phyloP scores from a whole-genome alignment of 352 stramenopile genomes.

The Pythium plurisporium region DNA sequence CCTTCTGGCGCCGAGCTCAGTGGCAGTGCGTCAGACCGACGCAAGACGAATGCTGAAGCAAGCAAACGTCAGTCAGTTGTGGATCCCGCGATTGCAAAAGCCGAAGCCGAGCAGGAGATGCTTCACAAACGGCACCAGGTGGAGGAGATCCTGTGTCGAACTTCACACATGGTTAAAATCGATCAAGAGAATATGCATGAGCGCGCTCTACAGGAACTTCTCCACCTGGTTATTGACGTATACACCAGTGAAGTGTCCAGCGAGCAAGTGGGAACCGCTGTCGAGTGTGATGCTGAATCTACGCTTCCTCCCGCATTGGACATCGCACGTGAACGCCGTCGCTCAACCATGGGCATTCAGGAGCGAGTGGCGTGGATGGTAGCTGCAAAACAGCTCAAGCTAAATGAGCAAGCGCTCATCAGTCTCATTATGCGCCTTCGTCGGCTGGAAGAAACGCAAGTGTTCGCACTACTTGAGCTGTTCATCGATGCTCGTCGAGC shows the following conservation, averaged over 20 bases:
- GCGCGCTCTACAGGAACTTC: constrained; percentile 5
- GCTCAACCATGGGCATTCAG: background rate
- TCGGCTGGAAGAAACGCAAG: background rate
- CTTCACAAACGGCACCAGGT: constrained; percentile 3
- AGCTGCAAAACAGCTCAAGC: constrained; percentile 3
- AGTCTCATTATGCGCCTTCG: background rate
- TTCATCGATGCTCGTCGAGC: background rate
- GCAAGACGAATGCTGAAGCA: background rate
- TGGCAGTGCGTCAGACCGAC: background rate
- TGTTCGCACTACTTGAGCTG: background rate
- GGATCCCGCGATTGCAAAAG: constrained; percentile 10
- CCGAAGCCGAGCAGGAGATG: constrained; percentile 5
- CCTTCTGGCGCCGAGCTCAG: background rate
- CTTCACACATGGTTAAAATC: constrained; percentile 2
- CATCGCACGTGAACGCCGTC: constrained; percentile 1
- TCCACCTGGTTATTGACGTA: constrained; percentile 4
- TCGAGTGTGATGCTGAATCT: background rate
- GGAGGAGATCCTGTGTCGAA: constrained; percentile 1
- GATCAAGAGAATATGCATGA: constrained; percentile 15
- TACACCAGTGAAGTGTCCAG: background rate
- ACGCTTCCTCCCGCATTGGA: background rate
- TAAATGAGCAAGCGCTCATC: constrained; percentile 4
- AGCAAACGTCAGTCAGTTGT: constrained; percentile 7
- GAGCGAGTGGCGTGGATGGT: constrained; percentile 16
- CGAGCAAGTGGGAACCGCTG: background rate